Conservation (phyloP, 352 stramenopile genomes). For the Phytophthora pini region DNA sequence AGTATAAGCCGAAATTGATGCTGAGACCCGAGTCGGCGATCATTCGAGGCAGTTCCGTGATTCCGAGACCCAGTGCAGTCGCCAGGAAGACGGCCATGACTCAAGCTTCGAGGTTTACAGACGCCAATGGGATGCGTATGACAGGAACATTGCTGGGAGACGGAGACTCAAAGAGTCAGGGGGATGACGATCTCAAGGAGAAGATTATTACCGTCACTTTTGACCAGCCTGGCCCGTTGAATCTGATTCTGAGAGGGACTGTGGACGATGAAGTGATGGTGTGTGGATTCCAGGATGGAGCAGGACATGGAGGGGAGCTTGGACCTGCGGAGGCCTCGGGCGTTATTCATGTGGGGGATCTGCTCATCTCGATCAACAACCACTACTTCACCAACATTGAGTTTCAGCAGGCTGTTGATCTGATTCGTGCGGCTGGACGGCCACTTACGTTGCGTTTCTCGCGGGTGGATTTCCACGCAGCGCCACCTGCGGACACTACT, state of each 20-base stretch:
- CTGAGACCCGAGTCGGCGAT: slow-evolving; percentile 84
- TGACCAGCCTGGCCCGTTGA: slow-evolving; percentile 72
- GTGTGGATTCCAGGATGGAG: slow-evolving; percentile 72
- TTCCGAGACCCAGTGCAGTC: slow-evolving; percentile 71
- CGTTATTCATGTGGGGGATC: slow-evolving; percentile 79
- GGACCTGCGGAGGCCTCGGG: slow-evolving; percentile 71
- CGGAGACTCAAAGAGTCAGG: slow-evolving; percentile 53
- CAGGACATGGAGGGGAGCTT: slow-evolving; percentile 31
- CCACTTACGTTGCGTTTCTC: slow-evolving; percentile 87
- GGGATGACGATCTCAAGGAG: slow-evolving; percentile 81
- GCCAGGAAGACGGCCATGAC: slow-evolving; percentile 76
- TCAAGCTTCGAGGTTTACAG: slow-evolving; percentile 75
- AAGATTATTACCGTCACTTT: slow-evolving; percentile 91
- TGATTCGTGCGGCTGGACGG: slow-evolving; percentile 72
- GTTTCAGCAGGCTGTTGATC: slow-evolving; percentile 78
- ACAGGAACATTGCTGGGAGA: slow-evolving; percentile 58
- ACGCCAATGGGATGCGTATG: slow-evolving; percentile 83
- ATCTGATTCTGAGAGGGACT: slow-evolving; percentile 80
- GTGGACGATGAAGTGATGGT: slow-evolving; percentile 92
- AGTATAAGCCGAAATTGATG: slow-evolving; percentile 93
- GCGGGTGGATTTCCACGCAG: slow-evolving; percentile 59
- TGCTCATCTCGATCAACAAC: slow-evolving; percentile 89
- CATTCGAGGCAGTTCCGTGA: slow-evolving; percentile 87
- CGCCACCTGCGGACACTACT: slow-evolving; percentile 33
- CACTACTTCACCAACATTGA: slow-evolving; percentile 90